Base-by-base conservation (phyloP, 2,329 filamentous ascomycete species). In the Hypoxylon sp. region DNA sequence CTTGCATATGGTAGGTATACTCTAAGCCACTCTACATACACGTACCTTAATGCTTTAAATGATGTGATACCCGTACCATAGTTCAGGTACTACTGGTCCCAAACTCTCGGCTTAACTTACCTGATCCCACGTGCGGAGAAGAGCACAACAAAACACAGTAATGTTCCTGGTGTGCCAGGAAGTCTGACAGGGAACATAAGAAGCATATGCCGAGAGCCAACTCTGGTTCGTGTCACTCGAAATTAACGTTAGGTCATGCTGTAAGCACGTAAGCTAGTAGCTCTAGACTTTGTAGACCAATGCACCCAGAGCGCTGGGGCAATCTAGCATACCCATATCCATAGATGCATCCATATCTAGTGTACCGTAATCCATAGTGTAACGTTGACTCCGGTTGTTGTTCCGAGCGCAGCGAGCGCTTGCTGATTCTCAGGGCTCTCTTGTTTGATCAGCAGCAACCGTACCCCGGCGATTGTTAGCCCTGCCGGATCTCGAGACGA, bases 11-110 rank as follows among this genome's bases (percentile, higher is more conserved):
- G 6, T n/a, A 57, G 22, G 10, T 46, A 33, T 44, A 33, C 17
- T n/a, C 33, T 22, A 42, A 51, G 47, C 9, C 29, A 42, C 8
- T 55, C 6, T 5, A 55, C 19, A n/a, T n/a, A n/a, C n/a, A n/a
- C n/a, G n/a, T n/a, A n/a, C 19, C 24, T 59, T 9, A 24, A 59
- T 13, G 24, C 33, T 26, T 59, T 24, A 33, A 33, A 68, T 64
- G 60, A 58, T 61, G 35, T 61, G 57, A 61, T 57, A 8, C 14
- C 44, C 14, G 55, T 37, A 52, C 63, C 51, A 54, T 22, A 31
- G 17, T 37, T 3, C 17, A 4, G 17, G 11, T 8, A 13, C 10
- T 19, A 11, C 35, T 24, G 57, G 57, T 57, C 24, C 47, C 14
- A 22, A 24, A 51, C 19, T 19, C 31, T 59, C 22, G 33, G 47